Evolutionary conservation across 2,329 filamentous ascomycete genomes (phyloP).

Genomic region (Cytospora piceae): DNA sequence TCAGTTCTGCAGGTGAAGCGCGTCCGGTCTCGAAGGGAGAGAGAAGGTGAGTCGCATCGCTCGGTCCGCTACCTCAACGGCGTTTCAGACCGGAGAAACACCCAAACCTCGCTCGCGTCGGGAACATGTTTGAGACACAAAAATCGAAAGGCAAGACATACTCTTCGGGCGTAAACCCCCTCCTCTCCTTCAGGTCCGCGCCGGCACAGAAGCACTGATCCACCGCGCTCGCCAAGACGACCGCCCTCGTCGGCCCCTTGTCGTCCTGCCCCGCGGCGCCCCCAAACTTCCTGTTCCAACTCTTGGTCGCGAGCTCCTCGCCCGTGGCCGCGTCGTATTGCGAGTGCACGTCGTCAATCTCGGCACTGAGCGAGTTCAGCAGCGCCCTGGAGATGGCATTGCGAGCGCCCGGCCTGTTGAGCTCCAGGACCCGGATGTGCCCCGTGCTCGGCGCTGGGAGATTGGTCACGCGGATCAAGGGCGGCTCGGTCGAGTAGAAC

Average conservation of each 20-base stretch:
- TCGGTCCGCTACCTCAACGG: neutral
- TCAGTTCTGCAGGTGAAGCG: neutral
- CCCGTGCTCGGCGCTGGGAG: slow-evolving; percentile 79
- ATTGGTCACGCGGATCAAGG: slow-evolving; percentile 71
- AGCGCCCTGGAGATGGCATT: slow-evolving; percentile 89
- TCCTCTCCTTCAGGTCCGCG: slow-evolving; percentile 89
- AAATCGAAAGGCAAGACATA: slow-evolving; percentile 46
- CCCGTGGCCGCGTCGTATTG: slow-evolving; percentile 60
- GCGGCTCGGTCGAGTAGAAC: slow-evolving; percentile 48
- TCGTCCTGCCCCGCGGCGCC: slow-evolving; percentile 49
- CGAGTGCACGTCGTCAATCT: slow-evolving; percentile 72
- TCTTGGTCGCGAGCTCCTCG: slow-evolving; percentile 50
- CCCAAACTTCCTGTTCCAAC: slow-evolving; percentile 46
- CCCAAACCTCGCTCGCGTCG: neutral
- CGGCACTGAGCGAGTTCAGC: slow-evolving; percentile 69
- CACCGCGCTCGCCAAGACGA: slow-evolving; percentile 84
- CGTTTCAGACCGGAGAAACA: neutral
- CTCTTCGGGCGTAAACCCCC: slow-evolving; percentile 77
- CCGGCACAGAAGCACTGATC: slow-evolving; percentile 91
- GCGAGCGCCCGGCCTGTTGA: slow-evolving; percentile 82
- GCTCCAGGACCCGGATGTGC: slow-evolving; percentile 83
- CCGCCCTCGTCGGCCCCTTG: slow-evolving; percentile 69
- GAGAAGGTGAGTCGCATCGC: neutral
- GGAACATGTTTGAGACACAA: neutral
- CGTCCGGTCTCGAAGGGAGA: neutral